Evolutionary conservation across 495 filamentous ascomycete genomes (phyloP).

Genomic region (Tuber microsphaerosporum): DNA sequence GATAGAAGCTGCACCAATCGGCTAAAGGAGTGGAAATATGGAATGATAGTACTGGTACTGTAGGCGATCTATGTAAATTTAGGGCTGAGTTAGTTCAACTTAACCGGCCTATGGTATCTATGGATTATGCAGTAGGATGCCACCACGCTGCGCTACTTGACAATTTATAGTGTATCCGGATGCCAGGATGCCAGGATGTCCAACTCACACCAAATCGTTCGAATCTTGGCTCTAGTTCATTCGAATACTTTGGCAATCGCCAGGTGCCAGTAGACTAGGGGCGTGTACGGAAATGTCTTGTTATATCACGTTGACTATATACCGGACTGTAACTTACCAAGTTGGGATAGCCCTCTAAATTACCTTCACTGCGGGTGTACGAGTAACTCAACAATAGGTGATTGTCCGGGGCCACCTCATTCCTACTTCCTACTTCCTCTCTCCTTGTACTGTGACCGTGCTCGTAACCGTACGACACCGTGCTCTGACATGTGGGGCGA

Average conservation of each 20-base stretch:
- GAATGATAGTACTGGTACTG: neutral
- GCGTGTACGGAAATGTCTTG: neutral
- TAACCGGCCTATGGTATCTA: neutral
- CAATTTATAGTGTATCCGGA: too few relatives aligned
- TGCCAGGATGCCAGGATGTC: too few relatives aligned
- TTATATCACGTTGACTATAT: neutral
- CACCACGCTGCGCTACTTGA: neutral
- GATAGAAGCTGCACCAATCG: neutral
- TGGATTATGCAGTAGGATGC: neutral
- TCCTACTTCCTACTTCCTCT: neutral
- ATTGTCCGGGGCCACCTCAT: neutral
- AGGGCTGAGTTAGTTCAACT: neutral
- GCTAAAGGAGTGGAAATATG: neutral
- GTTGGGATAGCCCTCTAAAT: neutral
- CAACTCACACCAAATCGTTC: too few relatives aligned
- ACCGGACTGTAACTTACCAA: neutral
- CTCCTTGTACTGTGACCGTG: neutral
- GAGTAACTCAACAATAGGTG: neutral
- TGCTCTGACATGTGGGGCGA: neutral
- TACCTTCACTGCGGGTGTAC: neutral
- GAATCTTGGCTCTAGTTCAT: too few relatives aligned
- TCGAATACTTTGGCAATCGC: too few relatives aligned
- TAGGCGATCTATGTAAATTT: neutral
- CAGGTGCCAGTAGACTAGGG: too few relatives aligned
- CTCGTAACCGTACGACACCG: neutral